Percentiles rank a stretch among this genome's conserved stretches.
Evolutionary conservation across 164 flowering plant genomes (phyloP).

Genomic region (Euptelea pleiosperma): DNA sequence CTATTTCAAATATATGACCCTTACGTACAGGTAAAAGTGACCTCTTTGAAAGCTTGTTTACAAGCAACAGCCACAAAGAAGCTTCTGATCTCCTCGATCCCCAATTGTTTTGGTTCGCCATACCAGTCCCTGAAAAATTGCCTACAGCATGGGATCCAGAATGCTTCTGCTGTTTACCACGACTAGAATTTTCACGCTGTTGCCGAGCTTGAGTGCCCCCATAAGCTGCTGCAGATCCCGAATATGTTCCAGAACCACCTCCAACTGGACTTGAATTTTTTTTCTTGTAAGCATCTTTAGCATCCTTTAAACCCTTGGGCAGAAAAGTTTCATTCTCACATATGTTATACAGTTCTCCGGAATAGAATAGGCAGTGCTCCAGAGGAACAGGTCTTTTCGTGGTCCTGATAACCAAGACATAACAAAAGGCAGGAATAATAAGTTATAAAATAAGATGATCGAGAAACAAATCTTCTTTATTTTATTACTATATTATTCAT

Average conservation of each 20-base stretch:
- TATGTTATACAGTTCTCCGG: conserved; percentile 86
- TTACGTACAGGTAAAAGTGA: conserved; percentile 80
- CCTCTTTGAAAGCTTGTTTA: conserved; percentile 76
- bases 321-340: conserved; percentile 77
- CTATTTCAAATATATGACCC: conserved; percentile 2
- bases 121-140: conserved; percentile 38
- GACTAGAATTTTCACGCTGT: conserved; percentile 55
- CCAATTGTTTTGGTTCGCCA: conserved; percentile 50
- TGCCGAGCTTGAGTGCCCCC: conserved; percentile 49
- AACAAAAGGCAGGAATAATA: background rate
- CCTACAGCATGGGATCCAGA: conserved; percentile 45
- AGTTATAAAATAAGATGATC: background rate
- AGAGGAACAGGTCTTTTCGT: conserved; percentile 94
- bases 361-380: conserved; percentile 91
- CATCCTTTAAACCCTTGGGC: conserved; percentile 72
- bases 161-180: conserved; percentile 69
- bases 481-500: background rate
- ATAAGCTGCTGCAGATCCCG: conserved; percentile 42
- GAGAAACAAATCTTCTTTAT: background rate
- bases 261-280: conserved; percentile 48
- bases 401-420: conserved; percentile 59
- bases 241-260: conserved; percentile 37
- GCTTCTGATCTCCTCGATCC: conserved; percentile 74
- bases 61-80: conserved; percentile 70
- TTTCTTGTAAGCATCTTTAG: conserved; percentile 75